Base-by-base conservation (phyloP, 371 early-diverging fungal species). In the Mucor irregularis region DNA sequence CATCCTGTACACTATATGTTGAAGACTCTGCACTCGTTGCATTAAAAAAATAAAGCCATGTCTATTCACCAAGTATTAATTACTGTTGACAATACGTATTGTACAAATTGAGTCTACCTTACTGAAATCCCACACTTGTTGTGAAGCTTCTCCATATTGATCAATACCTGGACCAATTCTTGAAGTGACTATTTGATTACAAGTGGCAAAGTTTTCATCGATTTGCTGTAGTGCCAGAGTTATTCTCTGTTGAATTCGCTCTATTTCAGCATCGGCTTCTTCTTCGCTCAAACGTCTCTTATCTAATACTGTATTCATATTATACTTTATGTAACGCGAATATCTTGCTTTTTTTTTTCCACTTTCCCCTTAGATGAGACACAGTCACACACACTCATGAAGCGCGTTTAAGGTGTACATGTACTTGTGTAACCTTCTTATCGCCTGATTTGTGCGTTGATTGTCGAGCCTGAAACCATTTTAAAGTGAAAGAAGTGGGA, bases 141-240 rank as follows among this genome's bases (percentile, higher is more conserved):
- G 44, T 10, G 74, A 76, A 11, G 77, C 66, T 34, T 70, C 73
- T 24, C 70, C 61, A 39, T 68, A 81, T 21, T 64, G 63, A 19
- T 84, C 81, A 2, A 84, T 60, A 40, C 73, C 73, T 4, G 81
- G 77, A 6, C 80, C 51, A 16, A 80, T 69, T 39, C 65, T 69
- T 33, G 69, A 55, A 14, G 74, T 56, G n/a, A 80, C 68, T 33
- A 79, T 70, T 46, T 68, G 76, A 25, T 78, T 69, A 24, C 82
- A 76, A 42, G 64, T 53, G 0, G 82, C 71, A 56, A 84, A 84
- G 57, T 80, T 81, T 46, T 82, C 73, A 62, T 84, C 84, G 25
- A 79, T 77, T 2, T 64, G 67, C 57, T 80, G 79, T 10, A 83
- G 52, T n/a, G 71, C 73, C 31, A 74, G 53, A 8, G 83, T 83